Conservation (phyloP, 805 yeast species). For the Diddensiella transvaalensis region DNA sequence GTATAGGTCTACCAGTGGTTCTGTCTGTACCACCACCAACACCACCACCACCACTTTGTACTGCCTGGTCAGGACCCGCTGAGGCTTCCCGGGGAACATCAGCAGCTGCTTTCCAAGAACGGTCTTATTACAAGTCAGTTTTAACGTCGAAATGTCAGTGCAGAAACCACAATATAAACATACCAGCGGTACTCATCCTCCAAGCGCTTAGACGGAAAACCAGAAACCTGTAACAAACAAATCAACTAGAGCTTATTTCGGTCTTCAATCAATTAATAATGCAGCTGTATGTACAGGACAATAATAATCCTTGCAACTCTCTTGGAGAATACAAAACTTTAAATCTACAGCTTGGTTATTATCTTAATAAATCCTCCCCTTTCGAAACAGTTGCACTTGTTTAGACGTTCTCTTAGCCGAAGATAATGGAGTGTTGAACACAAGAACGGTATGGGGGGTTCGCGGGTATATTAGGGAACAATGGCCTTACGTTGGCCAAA, state of each 20-base stretch:
- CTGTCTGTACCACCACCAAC: too few species aligned
- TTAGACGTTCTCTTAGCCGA: background rate
- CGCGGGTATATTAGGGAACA: too few species aligned
- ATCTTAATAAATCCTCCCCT: background rate
- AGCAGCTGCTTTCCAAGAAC: background rate
- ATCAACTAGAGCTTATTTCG: too few species aligned
- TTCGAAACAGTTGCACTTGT: background rate
- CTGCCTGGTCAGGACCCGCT: background rate
- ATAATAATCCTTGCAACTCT: too few species aligned
- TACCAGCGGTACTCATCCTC: slow-evolving; percentile 1
- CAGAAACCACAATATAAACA: background rate
- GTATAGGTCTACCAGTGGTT: too few species aligned
- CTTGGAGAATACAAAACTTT: too few species aligned
- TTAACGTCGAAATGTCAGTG: background rate
- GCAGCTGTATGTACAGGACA: too few species aligned
- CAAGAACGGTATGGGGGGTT: background rate
- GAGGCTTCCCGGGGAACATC: background rate
- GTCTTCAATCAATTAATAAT: too few species aligned
- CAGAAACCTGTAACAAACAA: background rate
- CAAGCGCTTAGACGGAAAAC: background rate
- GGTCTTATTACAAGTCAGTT: background rate
- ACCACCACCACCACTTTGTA: too few species aligned
- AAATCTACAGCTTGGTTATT: too few species aligned
- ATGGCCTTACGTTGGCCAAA: too few species aligned
- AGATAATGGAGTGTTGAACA: background rate